Evolutionary conservation across 164 flowering plant species (phyloP).

Genomic region (Protea cynaroides): DNA sequence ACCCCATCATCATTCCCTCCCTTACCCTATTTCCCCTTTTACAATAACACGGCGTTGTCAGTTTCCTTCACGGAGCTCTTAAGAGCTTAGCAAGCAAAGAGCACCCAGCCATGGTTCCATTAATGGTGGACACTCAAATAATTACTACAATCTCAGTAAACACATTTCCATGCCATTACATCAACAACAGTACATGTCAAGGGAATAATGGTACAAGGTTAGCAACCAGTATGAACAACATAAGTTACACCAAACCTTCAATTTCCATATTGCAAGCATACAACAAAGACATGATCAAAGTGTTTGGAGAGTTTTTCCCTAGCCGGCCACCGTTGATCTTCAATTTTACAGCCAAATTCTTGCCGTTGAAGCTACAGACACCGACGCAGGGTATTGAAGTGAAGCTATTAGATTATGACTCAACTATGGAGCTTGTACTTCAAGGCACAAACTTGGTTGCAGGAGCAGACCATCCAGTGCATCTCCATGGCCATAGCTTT

Average conservation of each 20-base stretch:
- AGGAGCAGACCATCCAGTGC: constrained; percentile 43
- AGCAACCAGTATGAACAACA: constrained; percentile 49
- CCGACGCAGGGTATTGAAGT: constrained; percentile 37
- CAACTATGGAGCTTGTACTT: constrained; percentile 37
- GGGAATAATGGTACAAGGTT: constrained; percentile 36
- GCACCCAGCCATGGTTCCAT: constrained; percentile 23
- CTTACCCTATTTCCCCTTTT: constrained; percentile 17
- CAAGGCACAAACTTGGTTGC: constrained; percentile 42
- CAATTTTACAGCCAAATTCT: constrained; percentile 30
- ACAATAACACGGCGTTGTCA: no score
- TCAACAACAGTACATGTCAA: no score
- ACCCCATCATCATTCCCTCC: constrained; percentile 1
- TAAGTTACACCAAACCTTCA: constrained; percentile 33
- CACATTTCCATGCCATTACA: no score
- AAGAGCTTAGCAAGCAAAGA: constrained; percentile 17
- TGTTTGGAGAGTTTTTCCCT: constrained; percentile 34
- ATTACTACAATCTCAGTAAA: no score
- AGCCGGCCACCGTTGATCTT: constrained; percentile 26
- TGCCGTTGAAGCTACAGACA: constrained; percentile 11
- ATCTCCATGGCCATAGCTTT: constrained; percentile 56
- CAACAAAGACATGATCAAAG: constrained; percentile 28
- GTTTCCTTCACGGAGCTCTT: constrained; percentile 13
- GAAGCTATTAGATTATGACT: constrained; percentile 24
- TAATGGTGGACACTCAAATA: no score
- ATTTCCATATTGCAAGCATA: constrained; percentile 44